Conservation (phyloP, 1,139 yeast species). For the Wickerhamomyces sp. region DNA sequence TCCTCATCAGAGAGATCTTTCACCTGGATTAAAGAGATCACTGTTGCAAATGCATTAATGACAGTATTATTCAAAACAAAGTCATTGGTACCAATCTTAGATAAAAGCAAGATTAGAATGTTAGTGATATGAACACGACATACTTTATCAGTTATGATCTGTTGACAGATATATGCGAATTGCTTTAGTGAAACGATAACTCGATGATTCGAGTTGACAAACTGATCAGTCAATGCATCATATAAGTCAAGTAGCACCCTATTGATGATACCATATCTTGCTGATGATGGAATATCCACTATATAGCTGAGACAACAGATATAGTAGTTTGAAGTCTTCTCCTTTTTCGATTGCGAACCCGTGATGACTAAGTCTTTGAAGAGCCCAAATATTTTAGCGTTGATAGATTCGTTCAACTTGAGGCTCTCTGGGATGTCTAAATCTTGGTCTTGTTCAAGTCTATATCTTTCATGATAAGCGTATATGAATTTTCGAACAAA, state of each 20-base stretch:
- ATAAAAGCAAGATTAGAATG: conserved; percentile 61
- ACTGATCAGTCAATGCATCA: conserved; percentile 70
- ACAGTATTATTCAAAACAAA: conserved; percentile 68
- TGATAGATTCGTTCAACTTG: conserved; percentile 43
- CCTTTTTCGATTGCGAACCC: conserved; percentile 77
- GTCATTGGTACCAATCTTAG: conserved; percentile 90
- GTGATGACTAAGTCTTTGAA: conserved; percentile 58
- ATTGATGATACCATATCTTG: conserved; percentile 49
- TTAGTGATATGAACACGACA: conserved; percentile 79
- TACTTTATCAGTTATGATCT: conserved; percentile 59
- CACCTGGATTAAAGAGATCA: conserved; percentile 73
- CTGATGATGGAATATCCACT: conserved; percentile 56
- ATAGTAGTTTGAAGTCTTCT: conserved; percentile 54
- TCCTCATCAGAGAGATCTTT: conserved; percentile 40
- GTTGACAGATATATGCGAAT: conserved; percentile 62
- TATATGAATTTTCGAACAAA: conserved; percentile 52
- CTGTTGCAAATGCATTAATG: conserved; percentile 64
- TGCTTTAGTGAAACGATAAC: conserved; percentile 69
- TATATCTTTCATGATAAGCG: conserved; percentile 55
- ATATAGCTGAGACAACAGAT: conserved; percentile 58
- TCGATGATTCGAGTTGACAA: conserved; percentile 80
- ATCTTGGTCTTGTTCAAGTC: conserved; percentile 47
- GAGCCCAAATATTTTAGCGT: conserved; percentile 36
- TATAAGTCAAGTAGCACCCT: conserved; percentile 69
- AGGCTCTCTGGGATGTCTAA: conserved; percentile 31